These are phyloP conservation scores for Limnomonas spitsbergensis DNA, from an alignment of 139 green algal genomes.

Conservation along the genomic window DNA sequence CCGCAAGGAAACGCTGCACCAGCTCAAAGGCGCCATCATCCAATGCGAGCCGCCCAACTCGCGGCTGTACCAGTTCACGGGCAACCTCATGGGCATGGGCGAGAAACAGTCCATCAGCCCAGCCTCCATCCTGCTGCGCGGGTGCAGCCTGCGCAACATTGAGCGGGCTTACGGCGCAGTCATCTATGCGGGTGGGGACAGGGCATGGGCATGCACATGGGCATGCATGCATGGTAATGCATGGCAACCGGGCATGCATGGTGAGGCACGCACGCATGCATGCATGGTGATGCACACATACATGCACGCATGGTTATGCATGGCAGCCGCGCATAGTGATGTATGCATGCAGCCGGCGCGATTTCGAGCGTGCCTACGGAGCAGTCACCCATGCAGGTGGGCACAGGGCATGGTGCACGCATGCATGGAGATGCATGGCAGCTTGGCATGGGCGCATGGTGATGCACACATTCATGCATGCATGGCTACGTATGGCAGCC, in stretches of 20 bases:
- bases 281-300: neutral
- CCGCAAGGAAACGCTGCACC: constrained; percentile 39
- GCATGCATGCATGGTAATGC: too few species aligned
- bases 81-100: constrained; percentile 52
- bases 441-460: too few species aligned
- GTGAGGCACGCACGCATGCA: neutral
- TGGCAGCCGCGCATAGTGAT: too few species aligned
- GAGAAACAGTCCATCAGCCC: constrained; percentile 55
- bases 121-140: constrained; percentile 68
- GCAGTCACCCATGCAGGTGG: too few species aligned
- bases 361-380: too few species aligned
- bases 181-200: constrained; percentile 61
- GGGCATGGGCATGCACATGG: neutral
- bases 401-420: too few species aligned
- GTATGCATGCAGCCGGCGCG: too few species aligned
- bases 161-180: constrained; percentile 69
- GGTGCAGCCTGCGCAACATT: constrained; percentile 87
- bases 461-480: too few species aligned
- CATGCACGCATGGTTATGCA: too few species aligned
- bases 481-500: too few species aligned
- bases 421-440: too few species aligned
- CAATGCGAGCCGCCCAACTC: constrained; percentile 84
- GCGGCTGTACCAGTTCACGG: constrained; percentile 82
- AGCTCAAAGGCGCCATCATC: constrained; percentile 46
- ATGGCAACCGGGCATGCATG: too few species aligned